Percentiles rank a stretch among this genome's conserved stretches.
These are phyloP conservation scores for Aspergillus baeticus DNA, from an alignment of 495 filamentous ascomycete genomes.

Conservation along the genomic window DNA sequence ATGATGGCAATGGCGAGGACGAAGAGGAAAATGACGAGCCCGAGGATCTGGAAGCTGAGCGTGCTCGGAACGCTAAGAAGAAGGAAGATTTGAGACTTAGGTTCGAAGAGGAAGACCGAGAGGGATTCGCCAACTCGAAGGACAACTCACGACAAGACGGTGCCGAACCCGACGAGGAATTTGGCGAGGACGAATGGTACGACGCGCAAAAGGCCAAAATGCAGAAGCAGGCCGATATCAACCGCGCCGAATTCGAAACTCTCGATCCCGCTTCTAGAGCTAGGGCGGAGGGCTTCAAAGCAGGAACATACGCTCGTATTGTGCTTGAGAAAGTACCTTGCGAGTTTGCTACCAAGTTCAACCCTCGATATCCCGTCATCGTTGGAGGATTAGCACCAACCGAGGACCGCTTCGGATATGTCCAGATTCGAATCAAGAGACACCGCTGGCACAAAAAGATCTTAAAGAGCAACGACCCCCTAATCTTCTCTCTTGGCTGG, in stretches of 20 bases:
- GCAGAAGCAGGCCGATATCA: slow-evolving; percentile 92
- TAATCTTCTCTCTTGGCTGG: slow-evolving; percentile 98
- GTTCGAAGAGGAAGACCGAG: slow-evolving; percentile 95
- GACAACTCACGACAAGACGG: slow-evolving; percentile 63
- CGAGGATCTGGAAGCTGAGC: slow-evolving; percentile 71
- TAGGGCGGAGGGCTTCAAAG: slow-evolving; percentile 82
- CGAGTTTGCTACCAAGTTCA: slow-evolving; percentile 89
- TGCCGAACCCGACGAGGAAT: slow-evolving; percentile 63
- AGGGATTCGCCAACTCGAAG: slow-evolving; percentile 87
- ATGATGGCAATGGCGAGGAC: slow-evolving; percentile 43
- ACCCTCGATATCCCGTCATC: slow-evolving; percentile 79
- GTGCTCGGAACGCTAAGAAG: slow-evolving; percentile 82
- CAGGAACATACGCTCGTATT: slow-evolving; percentile 91
- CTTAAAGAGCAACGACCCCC: slow-evolving; percentile 92
- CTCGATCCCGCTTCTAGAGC: slow-evolving; percentile 78
- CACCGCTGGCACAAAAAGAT: slow-evolving; percentile 99
- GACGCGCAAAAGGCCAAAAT: slow-evolving; percentile 92
- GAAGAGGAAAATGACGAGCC: slow-evolving; percentile 35
- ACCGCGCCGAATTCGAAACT: slow-evolving; percentile 83
- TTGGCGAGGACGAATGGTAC: slow-evolving; percentile 98
- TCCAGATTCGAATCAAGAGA: slow-evolving; percentile 93
- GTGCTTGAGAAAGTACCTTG: slow-evolving; percentile 84
- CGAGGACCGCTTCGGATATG: slow-evolving; percentile 92
- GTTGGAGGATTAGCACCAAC: slow-evolving; percentile 87
- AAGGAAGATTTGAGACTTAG: slow-evolving; percentile 94